Base-by-base conservation (phyloP, 768 basidiomycete genomes). In the Lactarius hatsudake region DNA sequence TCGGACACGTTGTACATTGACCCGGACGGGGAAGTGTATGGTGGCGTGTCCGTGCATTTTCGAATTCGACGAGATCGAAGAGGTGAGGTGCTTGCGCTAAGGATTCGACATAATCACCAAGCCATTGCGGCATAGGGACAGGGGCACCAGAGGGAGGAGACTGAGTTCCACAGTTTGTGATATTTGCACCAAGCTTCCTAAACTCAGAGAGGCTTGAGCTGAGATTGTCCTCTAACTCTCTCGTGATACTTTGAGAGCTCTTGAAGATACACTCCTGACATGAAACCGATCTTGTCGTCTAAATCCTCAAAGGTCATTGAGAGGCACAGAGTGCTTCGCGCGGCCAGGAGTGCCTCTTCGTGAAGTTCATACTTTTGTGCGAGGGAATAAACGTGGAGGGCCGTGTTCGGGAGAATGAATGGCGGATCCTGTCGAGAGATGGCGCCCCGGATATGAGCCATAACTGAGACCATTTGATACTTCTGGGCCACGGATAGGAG, bases 241-340 rank as follows among this genome's bases (percentile, higher is more conserved):
- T 53, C 26, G 51, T 53, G 51, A 26, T 53, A 53, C 23, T 53
- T 53, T 42, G 13, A 43, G 10, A 65, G 23, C 10, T 65, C 57
- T 1, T 6, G 36, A 5, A 65, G 43, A 17, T 28, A 57, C 4
- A 43, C 2, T 2, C 64, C 64, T 6, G 57, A 12, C 15, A 59
- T 34, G 5, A 53, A n/a, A 2, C 15, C 51, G 26, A 26, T 2
- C 51, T 53, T 53, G 26, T 26, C 51, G 2, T 26, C 51, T 23
- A 53, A 15, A 15, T 13, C 13, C 13, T 53, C 51, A 12, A 53
- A 26, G 2, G 51, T 7, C 23, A 53, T 26, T 5, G 51, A 58
- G 12, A 32, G 26, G 28, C 2, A 10, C 30, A 64, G 10, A 3
- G 63, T 59, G 18, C 3, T 3, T 42, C 63, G 32, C 5, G 56